These are phyloP conservation scores for Fraxinus americana DNA, from an alignment of 257 asterid species.

Conservation along the genomic window DNA sequence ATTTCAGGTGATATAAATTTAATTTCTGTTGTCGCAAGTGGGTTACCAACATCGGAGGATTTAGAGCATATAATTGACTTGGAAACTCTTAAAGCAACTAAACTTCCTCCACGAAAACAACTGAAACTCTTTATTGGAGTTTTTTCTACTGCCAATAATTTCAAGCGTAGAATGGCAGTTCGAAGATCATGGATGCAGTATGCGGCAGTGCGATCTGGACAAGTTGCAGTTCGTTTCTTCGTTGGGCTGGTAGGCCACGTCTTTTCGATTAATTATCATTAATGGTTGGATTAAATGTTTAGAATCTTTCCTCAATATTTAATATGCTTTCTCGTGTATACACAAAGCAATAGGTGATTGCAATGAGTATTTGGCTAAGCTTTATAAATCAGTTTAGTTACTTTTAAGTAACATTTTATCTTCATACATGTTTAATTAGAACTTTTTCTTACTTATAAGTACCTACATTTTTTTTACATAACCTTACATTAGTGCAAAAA, in stretches of 20 bases:
- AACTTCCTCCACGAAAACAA: slow-evolving; percentile 49
- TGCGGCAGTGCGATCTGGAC: slow-evolving; percentile 75
- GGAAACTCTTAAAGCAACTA: slow-evolving; percentile 73
- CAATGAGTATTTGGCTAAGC: no score
- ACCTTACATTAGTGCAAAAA: no score
- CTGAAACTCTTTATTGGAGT: slow-evolving; percentile 85
- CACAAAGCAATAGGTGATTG: background rate
- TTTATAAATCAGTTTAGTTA: background rate
- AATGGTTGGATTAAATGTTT: background rate
- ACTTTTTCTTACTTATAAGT: no score
- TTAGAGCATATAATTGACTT: slow-evolving; percentile 75
- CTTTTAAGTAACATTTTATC: no score
- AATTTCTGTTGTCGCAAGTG: slow-evolving; percentile 89
- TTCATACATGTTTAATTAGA: no score
- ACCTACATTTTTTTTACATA: background rate
- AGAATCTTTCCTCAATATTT: background rate
- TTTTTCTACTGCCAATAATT: slow-evolving; percentile 92
- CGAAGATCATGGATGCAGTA: slow-evolving; percentile 99
- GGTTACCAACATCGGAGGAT: slow-evolving; percentile 95
- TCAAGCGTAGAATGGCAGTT: slow-evolving; percentile 97
- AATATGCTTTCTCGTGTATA: background rate
- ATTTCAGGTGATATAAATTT: slow-evolving; percentile 81
- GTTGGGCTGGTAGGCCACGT: slow-evolving; percentile 83
- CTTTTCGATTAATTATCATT: background rate
- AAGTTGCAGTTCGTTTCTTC: slow-evolving; percentile 92